Evolutionary conservation across 371 early-diverging fungal genomes (phyloP).

Genomic region (Rhizopus delemar): DNA sequence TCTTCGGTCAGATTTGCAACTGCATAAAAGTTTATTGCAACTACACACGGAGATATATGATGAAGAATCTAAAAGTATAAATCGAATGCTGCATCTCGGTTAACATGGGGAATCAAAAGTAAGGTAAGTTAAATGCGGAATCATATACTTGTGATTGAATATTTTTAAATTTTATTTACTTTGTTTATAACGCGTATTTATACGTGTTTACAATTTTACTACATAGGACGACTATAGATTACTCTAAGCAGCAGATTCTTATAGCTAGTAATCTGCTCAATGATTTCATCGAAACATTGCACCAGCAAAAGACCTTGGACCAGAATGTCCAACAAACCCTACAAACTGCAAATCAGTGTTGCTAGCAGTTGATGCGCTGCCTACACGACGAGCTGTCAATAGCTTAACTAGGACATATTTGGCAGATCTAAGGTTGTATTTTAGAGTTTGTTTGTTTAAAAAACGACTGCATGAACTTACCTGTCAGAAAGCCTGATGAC

Average conservation of each 20-base stretch:
- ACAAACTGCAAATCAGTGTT: slow-evolving; percentile 29
- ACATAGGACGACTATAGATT: no score
- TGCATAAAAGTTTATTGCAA: no score
- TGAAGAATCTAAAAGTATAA: no score
- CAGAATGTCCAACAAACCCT: slow-evolving; percentile 22
- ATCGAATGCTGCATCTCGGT: no score
- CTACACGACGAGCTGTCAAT: slow-evolving; percentile 11
- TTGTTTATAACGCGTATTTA: background rate
- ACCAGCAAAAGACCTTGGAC: slow-evolving; percentile 21
- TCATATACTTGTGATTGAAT: no score
- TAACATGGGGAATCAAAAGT: no score
- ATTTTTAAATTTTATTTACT: background rate
- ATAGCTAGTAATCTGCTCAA: background rate
- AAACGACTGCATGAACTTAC: background rate
- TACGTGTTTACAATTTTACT: background rate
- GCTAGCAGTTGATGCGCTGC: slow-evolving; percentile 3
- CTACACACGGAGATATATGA: no score
- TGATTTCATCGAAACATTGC: slow-evolving; percentile 13
- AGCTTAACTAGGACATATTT: slow-evolving; percentile 29
- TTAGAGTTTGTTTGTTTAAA: background rate
- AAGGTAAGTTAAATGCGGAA: no score
- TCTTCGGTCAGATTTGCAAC: no score
- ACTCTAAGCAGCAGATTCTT: no score
- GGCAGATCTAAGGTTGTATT: slow-evolving; percentile 15
- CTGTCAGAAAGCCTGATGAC: slow-evolving; percentile 5